A percentile compares a stretch with the other conserved stretches of the same genome.
Evolutionary conservation across 2,329 filamentous ascomycete species (phyloP).

Genomic region (Tolypocladium amazonense): DNA sequence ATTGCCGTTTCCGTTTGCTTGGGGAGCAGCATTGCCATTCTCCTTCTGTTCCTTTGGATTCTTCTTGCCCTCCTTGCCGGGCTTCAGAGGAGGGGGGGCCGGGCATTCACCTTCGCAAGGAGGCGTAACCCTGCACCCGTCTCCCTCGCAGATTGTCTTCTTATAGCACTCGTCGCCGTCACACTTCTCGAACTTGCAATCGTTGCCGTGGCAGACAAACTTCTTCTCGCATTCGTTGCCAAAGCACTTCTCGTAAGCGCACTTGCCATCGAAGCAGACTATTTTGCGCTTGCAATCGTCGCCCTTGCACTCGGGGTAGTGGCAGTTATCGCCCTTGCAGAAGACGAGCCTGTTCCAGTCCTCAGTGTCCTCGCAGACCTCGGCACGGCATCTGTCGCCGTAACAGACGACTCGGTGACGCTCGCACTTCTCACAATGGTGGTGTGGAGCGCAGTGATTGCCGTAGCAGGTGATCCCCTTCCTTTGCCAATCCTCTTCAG

Average conservation of each 20-base stretch:
- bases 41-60: no score
- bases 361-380: conserved; percentile 6
- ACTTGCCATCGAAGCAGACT: conserved; percentile 21
- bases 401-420: conserved; percentile 21
- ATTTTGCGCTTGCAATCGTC: conserved; percentile 19
- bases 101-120: conserved; percentile 9
- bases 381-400: conserved; percentile 12
- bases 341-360: conserved; percentile 18
- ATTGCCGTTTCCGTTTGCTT: no score
- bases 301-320: conserved; percentile 12
- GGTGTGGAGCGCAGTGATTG: conserved; percentile 18
- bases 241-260: conserved; percentile 15
- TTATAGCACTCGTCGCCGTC: conserved; percentile 17
- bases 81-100: not conserved
- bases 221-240: conserved; percentile 20
- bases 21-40: not conserved
- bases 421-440: conserved; percentile 16
- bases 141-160: conserved; percentile 15
- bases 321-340: conserved; percentile 17
- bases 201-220: conserved; percentile 18
- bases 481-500: conserved; percentile 12
- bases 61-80: not conserved
- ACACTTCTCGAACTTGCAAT: conserved; percentile 20
- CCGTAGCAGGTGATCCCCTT: conserved; percentile 24
- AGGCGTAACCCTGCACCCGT: conserved; percentile 13